phyloP scores from a whole-genome alignment of 176 grass and related monocot genomes.

The Zoysia japonica region DNA sequence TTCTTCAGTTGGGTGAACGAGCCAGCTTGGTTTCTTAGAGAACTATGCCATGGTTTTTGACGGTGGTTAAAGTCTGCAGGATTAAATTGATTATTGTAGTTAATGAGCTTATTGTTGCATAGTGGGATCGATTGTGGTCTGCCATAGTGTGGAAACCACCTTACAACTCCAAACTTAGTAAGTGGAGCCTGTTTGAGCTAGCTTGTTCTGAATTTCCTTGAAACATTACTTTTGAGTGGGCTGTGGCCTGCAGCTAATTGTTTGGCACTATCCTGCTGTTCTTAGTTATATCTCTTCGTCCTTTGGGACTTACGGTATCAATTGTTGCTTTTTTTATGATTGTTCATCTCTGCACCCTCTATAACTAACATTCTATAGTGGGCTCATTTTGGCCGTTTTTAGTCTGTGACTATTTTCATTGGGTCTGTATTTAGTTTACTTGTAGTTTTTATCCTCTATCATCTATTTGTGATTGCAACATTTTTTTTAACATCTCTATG shows the following conservation, averaged over 20 bases:
- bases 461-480: constrained; percentile 5
- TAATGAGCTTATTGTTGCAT: background rate
- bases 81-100: background rate
- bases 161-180: background rate
- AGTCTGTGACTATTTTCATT: too few species aligned
- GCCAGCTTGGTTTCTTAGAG: background rate
- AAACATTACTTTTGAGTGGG: background rate
- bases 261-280: background rate
- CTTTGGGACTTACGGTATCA: background rate
- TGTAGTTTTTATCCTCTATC: background rate
- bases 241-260: background rate
- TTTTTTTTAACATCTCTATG: constrained; percentile 4
- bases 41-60: background rate
- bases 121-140: background rate
- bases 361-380: background rate
- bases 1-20: background rate
- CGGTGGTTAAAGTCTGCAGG: background rate
- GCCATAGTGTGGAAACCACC: background rate
- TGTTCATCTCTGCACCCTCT: background rate
- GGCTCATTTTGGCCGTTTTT: background rate
- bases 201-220: background rate
- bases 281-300: background rate
- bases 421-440: background rate
- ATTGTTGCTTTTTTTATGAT: background rate
- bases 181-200: background rate